These are phyloP conservation scores for Eimeria mitis DNA, from an alignment of 169 alveolate genomes.

Conservation along the genomic window DNA sequence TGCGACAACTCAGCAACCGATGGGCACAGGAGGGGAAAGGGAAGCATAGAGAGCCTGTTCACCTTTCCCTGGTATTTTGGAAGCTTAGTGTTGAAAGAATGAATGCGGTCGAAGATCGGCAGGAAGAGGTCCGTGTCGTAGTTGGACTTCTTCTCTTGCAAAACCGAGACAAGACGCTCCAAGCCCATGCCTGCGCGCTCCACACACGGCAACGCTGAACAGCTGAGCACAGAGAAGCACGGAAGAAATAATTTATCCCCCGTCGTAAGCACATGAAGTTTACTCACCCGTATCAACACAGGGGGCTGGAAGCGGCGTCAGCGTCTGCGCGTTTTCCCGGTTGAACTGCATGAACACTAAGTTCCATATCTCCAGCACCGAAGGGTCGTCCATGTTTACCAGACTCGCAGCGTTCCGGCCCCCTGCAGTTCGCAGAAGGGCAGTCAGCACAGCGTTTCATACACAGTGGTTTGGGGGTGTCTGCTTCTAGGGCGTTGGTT, in stretches of 20 bases:
- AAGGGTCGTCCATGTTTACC: slow-evolving; percentile 96
- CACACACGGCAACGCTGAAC: not conserved
- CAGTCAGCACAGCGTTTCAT: not conserved
- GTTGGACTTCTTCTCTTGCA: slow-evolving; percentile 92
- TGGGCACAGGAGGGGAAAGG: not conserved
- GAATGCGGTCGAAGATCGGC: slow-evolving; percentile 91
- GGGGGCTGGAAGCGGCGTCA: slow-evolving; percentile 93
- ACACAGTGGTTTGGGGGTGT: not conserved
- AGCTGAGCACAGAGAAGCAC: not conserved
- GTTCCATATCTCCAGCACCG: slow-evolving; percentile 97
- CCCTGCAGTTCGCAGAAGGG: slow-evolving; percentile 83
- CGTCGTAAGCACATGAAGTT: not conserved
- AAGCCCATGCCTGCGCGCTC: slow-evolving; percentile 92
- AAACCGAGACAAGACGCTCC: slow-evolving; percentile 95
- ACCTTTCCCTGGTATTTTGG: slow-evolving; percentile 92
- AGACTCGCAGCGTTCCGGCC: slow-evolving; percentile 94
- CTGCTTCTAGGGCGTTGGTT: not conserved
- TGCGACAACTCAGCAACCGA: not conserved
- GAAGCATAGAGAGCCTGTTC: not conserved
- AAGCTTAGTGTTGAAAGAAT: slow-evolving; percentile 86
- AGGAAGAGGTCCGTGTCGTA: slow-evolving; percentile 96
- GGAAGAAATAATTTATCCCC: too few species aligned
- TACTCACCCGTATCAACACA: slow-evolving; percentile 96
- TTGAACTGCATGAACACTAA: slow-evolving; percentile 97
- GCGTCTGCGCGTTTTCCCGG: slow-evolving; percentile 91